A percentile compares a stretch with the other conserved stretches of the same genome.
Evolutionary conservation across 1,284 basidiomycete genomes (phyloP).

Genomic region (Apiotrichum veenhuisii): DNA sequence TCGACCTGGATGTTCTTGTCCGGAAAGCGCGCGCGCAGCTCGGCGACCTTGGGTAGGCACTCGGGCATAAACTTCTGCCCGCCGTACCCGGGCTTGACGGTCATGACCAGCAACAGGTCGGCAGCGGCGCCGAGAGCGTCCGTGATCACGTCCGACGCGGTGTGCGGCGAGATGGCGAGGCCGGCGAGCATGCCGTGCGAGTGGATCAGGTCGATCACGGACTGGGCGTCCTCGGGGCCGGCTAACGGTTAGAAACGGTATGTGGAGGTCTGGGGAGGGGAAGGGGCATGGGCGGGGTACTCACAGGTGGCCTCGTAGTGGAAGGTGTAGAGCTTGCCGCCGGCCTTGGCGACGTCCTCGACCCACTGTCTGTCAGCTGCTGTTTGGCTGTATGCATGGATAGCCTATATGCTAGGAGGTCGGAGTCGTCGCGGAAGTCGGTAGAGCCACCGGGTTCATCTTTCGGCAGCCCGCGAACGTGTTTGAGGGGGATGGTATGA

Average conservation of each 20-base stretch:
- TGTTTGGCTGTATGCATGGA: too few relatives aligned
- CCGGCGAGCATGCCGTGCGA: constrained; percentile 72
- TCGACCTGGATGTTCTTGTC: constrained; percentile 93
- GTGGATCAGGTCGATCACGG: constrained; percentile 73
- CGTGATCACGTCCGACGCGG: constrained; percentile 76
- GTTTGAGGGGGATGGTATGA: too few relatives aligned
- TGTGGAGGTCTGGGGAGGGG: neutral
- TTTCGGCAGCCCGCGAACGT: too few relatives aligned
- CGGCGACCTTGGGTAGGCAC: constrained; percentile 75
- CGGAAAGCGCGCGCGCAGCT: constrained; percentile 82
- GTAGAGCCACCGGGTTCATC: too few relatives aligned
- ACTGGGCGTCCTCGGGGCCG: constrained; percentile 59
- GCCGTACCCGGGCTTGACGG: constrained; percentile 86
- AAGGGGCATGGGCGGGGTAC: too few relatives aligned
- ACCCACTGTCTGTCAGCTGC: constrained; percentile 68
- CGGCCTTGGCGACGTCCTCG: constrained; percentile 88
- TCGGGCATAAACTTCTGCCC: constrained; percentile 96
- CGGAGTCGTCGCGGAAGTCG: too few relatives aligned
- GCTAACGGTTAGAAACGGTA: constrained; percentile 5
- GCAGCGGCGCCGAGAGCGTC: constrained; percentile 72
- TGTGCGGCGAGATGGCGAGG: constrained; percentile 90
- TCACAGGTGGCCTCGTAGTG: constrained; percentile 91
- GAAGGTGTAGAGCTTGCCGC: constrained; percentile 93
- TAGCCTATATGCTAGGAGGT: too few relatives aligned
- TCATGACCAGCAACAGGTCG: constrained; percentile 97